Percentiles rank a stretch among this genome's conserved stretches.
Conservation (phyloP, 805 yeast genomes). For the Myxozyma mucilagina region DNA sequence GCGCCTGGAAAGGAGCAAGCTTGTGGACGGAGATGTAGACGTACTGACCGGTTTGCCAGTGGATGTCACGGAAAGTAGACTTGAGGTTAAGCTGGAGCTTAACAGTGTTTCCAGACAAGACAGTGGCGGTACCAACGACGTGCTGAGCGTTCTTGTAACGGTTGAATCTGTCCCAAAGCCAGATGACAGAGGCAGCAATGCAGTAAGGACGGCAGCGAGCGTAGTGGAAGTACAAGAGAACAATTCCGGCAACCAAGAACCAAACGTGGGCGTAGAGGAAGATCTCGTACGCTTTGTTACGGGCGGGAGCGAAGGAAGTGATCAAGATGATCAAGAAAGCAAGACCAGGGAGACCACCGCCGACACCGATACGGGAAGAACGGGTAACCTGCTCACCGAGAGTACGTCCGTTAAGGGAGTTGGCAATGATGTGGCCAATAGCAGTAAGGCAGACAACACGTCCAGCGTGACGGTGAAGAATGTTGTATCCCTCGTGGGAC, state of each 20-base stretch:
- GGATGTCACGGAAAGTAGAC: conserved; percentile 32
- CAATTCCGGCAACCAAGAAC: conserved; percentile 31
- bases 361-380: conserved; percentile 26
- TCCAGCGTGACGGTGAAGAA: conserved; percentile 32
- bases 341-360: conserved; percentile 28
- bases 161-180: conserved; percentile 31
- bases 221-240: conserved; percentile 32
- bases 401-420: conserved; percentile 16
- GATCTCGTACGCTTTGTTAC: conserved; percentile 30
- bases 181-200: conserved; percentile 28
- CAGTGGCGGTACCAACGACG: conserved; percentile 21
- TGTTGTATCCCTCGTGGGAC: conserved; percentile 33
- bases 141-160: conserved; percentile 29
- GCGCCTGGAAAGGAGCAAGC: conserved; percentile 33
- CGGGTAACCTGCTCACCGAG: conserved; percentile 27
- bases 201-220: conserved; percentile 31
- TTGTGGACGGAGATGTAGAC: conserved; percentile 30
- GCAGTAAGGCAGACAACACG: conserved; percentile 33
- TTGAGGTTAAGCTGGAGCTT: conserved; percentile 28
- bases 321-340: conserved; percentile 30
- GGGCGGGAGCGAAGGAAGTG: conserved; percentile 32
- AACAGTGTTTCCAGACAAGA: conserved; percentile 31
- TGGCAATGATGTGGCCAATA: conserved; percentile 30
- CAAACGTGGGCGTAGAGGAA: conserved; percentile 33
- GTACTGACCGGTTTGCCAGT: conserved; percentile 34